Percentiles rank a stretch among this genome's conserved stretches.
Evolutionary conservation across 2,329 filamentous ascomycete genomes (phyloP).

Genomic region (Curvularia spicifera): DNA sequence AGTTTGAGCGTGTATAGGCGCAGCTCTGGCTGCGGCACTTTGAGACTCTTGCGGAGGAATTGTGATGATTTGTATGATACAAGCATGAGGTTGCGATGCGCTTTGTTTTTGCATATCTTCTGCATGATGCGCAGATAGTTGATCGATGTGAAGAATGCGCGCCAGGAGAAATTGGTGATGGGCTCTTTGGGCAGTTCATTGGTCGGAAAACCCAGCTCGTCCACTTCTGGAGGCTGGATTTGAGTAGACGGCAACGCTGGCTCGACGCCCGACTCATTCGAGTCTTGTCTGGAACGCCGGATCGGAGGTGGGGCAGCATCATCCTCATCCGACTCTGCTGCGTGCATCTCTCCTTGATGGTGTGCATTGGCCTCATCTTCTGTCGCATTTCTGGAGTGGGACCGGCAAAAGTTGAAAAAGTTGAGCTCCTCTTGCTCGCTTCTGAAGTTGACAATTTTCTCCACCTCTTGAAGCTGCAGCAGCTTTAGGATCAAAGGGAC

Average conservation of each 20-base stretch:
- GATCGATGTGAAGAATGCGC: constrained; percentile 94
- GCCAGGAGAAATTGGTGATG: constrained; percentile 88
- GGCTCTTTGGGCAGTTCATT: constrained; percentile 73
- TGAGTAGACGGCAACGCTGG: constrained; percentile 35
- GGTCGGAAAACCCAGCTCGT: constrained; percentile 85
- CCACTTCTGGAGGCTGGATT: constrained; percentile 64
- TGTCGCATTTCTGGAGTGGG: constrained; percentile 67
- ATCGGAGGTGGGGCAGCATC: constrained; percentile 86
- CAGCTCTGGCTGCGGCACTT: constrained; percentile 85
- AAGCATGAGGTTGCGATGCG: constrained; percentile 89
- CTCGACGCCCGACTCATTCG: constrained; percentile 35
- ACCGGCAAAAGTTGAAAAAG: constrained; percentile 90
- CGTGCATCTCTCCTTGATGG: constrained; percentile 26
- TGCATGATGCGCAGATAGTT: constrained; percentile 96
- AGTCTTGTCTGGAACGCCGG: constrained; percentile 59
- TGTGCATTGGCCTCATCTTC: constrained; percentile 32
- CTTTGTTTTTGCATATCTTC: constrained; percentile 95
- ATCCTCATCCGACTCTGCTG: constrained; percentile 53
- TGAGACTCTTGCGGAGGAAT: constrained; percentile 88
- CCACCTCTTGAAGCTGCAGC: constrained; percentile 92
- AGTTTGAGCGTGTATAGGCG: constrained; percentile 95
- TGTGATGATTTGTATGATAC: constrained; percentile 95
- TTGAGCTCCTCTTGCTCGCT: constrained; percentile 82
- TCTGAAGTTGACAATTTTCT: constrained; percentile 84
- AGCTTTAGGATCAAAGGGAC: constrained; percentile 90